A percentile compares a stretch with the other conserved stretches of the same genome.
These are phyloP conservation scores for Coemansia sp. DNA, from an alignment of 192 early-diverging fungal genomes.

Conservation along the genomic window DNA sequence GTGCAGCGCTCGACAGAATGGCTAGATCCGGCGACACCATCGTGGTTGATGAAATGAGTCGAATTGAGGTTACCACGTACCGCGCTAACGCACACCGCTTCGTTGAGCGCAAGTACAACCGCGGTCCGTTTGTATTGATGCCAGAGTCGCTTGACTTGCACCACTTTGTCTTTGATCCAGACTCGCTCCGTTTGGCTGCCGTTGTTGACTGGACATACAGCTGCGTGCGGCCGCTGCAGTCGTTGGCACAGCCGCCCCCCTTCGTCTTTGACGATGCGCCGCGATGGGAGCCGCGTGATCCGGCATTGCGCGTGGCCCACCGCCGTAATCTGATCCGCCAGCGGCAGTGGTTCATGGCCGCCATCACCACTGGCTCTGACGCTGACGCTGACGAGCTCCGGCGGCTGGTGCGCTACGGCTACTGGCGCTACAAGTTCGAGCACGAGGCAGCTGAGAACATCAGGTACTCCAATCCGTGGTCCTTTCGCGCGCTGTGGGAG, in stretches of 20 bases:
- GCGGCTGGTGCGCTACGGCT: slow-evolving; percentile 27
- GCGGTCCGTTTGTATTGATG: slow-evolving; percentile 41
- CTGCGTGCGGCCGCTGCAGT: slow-evolving; percentile 24
- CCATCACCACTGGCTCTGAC: slow-evolving; percentile 5
- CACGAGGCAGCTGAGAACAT: slow-evolving; percentile 30
- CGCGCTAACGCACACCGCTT: slow-evolving; percentile 3
- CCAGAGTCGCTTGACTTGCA: slow-evolving; percentile 39
- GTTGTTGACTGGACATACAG: slow-evolving; percentile 45
- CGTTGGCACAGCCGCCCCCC: slow-evolving; percentile 37
- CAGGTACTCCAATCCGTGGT: slow-evolving; percentile 42
- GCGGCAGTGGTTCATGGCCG: slow-evolving; percentile 40
- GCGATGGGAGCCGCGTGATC: slow-evolving; percentile 35
- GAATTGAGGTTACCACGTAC: slow-evolving; percentile 30
- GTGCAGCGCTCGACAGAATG: slow-evolving; percentile 16
- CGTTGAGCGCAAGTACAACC: slow-evolving; percentile 1
- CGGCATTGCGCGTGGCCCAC: slow-evolving; percentile 26
- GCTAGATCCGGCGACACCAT: too few relatives aligned
- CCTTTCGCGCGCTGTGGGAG: slow-evolving; percentile 48
- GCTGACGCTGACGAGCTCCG: slow-evolving; percentile 17
- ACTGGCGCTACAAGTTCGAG: slow-evolving; percentile 52
- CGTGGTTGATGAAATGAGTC: not conserved
- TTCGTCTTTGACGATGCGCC: slow-evolving; percentile 51
- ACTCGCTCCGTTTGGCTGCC: slow-evolving; percentile 14
- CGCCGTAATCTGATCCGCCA: slow-evolving; percentile 43
- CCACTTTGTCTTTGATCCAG: slow-evolving; percentile 26